A percentile compares a stretch with the other conserved stretches of the same genome.
Conservation (phyloP, 495 filamentous ascomycete genomes). For the Talaromyces proteolyticus region DNA sequence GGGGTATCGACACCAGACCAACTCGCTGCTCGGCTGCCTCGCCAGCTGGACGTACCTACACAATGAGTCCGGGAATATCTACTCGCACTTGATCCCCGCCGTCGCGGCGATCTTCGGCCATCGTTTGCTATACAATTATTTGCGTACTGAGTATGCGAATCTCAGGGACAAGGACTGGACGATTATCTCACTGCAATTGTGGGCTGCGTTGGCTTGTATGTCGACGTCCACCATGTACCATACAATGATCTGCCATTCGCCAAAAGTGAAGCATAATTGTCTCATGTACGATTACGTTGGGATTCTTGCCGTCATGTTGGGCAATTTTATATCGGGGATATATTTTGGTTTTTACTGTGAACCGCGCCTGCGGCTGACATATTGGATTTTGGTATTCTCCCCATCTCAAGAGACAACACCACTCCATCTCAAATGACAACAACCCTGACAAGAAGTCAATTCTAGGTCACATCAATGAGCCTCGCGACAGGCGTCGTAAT, state of each 20-base stretch:
- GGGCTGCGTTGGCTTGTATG: constrained; percentile 9
- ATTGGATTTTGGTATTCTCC: constrained; percentile 15
- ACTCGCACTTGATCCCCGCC: constrained; percentile 22
- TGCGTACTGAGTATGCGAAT: background rate
- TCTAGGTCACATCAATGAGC: constrained; percentile 9
- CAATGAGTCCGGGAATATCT: constrained; percentile 30
- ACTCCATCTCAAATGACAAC: no score
- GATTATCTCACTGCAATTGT: constrained; percentile 11
- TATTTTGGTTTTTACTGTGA: constrained; percentile 23
- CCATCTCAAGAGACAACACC: no score
- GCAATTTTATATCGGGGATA: constrained; percentile 16
- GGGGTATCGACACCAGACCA: constrained; percentile 27
- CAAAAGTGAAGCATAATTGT: constrained; percentile 5
- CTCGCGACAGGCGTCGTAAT: constrained; percentile 17
- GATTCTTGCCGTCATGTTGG: constrained; percentile 14
- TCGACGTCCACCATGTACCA: constrained; percentile 15
- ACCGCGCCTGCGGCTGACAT: constrained; percentile 9
- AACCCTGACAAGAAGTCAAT: no score
- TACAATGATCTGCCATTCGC: constrained; percentile 13
- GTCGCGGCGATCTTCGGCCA: constrained; percentile 12
- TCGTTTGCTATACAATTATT: constrained; percentile 3
- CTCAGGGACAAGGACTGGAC: constrained; percentile 6
- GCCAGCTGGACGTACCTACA: constrained; percentile 22
- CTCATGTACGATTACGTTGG: constrained; percentile 15
- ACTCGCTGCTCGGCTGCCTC: constrained; percentile 23